A percentile compares a stretch with the other conserved stretches of the same genome.
Evolutionary conservation across 495 filamentous ascomycete species (phyloP).

Genomic region (Penicillium steckii): DNA sequence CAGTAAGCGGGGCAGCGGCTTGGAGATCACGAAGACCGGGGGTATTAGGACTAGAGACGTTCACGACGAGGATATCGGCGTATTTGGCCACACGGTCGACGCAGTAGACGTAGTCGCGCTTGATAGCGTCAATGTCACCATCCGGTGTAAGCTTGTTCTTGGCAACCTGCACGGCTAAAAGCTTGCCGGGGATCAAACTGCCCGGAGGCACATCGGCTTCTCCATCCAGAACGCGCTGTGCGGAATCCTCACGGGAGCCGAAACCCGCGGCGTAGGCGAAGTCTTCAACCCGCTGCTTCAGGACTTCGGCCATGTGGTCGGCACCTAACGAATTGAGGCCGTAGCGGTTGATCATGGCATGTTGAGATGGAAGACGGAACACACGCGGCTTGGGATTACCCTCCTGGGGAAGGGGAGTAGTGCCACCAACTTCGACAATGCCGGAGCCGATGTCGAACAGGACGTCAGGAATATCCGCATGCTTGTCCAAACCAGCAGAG

Average conservation of each 20-base stretch:
- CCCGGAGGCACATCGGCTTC: constrained; percentile 67
- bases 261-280: constrained; percentile 71
- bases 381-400: constrained; percentile 87
- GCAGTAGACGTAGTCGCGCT: constrained; percentile 81
- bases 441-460: constrained; percentile 79
- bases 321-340: constrained; percentile 86
- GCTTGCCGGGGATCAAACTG: constrained; percentile 66
- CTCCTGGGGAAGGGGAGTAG: constrained; percentile 77
- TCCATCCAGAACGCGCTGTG: constrained; percentile 70
- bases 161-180: constrained; percentile 93
- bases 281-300: constrained; percentile 73
- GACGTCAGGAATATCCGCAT: constrained; percentile 79
- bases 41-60: constrained; percentile 95
- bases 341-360: constrained; percentile 91
- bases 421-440: constrained; percentile 88
- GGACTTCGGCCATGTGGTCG: constrained; percentile 74
- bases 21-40: constrained; percentile 85
- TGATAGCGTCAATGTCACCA: constrained; percentile 78
- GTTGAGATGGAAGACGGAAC: constrained; percentile 76
- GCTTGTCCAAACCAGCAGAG: constrained; percentile 91
- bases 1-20: constrained; percentile 73
- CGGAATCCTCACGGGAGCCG: constrained; percentile 59
- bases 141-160: constrained; percentile 93
- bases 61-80: constrained; percentile 93
- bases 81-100: constrained; percentile 78